phyloP scores from a whole-genome alignment of 768 basidiomycete genomes.

The Mycena epipterygia region DNA sequence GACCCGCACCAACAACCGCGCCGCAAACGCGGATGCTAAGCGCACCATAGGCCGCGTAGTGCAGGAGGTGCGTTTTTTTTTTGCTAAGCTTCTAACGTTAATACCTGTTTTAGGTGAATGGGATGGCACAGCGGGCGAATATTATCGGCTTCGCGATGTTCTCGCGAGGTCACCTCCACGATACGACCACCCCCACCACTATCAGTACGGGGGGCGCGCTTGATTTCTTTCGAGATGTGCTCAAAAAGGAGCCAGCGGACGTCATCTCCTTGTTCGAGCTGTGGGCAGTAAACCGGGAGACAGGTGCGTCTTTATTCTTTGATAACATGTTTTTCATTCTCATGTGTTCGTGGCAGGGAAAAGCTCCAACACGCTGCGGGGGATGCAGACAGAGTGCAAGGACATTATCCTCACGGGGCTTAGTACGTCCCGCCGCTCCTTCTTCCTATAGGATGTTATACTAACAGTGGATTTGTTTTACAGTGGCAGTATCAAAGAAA shows the following conservation, averaged over 20 bases:
- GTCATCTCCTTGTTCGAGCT: not conserved
- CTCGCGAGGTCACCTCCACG: not conserved
- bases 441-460: not conserved
- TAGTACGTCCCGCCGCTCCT: not conserved
- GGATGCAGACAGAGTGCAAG: not conserved
- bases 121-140: not conserved
- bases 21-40: not conserved
- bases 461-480: not conserved
- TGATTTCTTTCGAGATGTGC: not conserved
- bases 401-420: not conserved
- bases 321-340: not conserved
- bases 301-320: not conserved
- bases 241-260: not conserved
- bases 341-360: not conserved
- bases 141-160: slow-evolving; percentile 15
- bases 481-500: not conserved
- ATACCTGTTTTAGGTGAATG: not conserved
- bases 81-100: not conserved
- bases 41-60: not conserved
- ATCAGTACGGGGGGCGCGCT: not conserved
- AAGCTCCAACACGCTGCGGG: not conserved
- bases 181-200: not conserved
- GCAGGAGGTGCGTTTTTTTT: not conserved
- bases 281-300: not conserved
- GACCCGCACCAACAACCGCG: not conserved